Percentiles rank a stretch among this genome's conserved stretches.
Evolutionary conservation across 1,284 basidiomycete genomes (phyloP).

Genomic region (Moniliella sp.): DNA sequence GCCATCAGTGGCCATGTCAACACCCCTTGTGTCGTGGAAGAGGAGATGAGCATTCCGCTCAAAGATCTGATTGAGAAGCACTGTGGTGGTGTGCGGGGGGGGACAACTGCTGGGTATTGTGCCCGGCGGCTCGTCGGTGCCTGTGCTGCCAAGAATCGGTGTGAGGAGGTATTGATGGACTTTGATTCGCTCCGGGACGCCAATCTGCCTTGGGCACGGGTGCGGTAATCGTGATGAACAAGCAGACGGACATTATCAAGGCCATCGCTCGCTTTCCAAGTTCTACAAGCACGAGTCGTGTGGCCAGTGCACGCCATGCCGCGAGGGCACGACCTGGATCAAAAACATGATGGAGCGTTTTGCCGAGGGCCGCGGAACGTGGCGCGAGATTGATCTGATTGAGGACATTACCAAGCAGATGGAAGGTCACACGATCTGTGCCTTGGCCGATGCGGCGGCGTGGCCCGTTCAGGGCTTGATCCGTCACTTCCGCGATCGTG

Average conservation of each 20-base stretch:
- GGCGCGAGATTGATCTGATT: constrained; percentile 81
- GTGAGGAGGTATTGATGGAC: constrained; percentile 49
- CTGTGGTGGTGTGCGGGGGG: constrained; percentile 82
- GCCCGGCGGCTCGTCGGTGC: constrained; percentile 83
- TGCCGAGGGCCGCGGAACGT: constrained; percentile 66
- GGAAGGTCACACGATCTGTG: constrained; percentile 65
- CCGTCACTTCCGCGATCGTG: constrained; percentile 62
- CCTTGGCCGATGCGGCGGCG: constrained; percentile 84
- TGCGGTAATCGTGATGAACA: constrained; percentile 96
- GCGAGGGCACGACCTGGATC: constrained; percentile 47
- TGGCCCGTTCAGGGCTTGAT: constrained; percentile 92
- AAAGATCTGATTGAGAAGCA: constrained; percentile 87
- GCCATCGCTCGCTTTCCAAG: constrained; percentile 78
- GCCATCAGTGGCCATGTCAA: constrained; percentile 88
- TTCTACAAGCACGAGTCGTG: constrained; percentile 98
- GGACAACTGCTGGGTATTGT: constrained; percentile 82
- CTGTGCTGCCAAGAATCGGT: constrained; percentile 52
- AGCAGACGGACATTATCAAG: constrained; percentile 61
- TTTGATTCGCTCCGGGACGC: constrained; percentile 91
- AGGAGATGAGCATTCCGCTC: constrained; percentile 93
- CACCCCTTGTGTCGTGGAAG: constrained; percentile 90
- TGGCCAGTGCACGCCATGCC: constrained; percentile 89
- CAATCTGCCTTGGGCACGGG: constrained; percentile 86
- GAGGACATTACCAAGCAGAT: constrained; percentile 51
- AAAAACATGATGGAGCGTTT: constrained; percentile 38